Evolutionary conservation across 208 protist species (phyloP).

Genomic region (Crithidia expoeki): DNA sequence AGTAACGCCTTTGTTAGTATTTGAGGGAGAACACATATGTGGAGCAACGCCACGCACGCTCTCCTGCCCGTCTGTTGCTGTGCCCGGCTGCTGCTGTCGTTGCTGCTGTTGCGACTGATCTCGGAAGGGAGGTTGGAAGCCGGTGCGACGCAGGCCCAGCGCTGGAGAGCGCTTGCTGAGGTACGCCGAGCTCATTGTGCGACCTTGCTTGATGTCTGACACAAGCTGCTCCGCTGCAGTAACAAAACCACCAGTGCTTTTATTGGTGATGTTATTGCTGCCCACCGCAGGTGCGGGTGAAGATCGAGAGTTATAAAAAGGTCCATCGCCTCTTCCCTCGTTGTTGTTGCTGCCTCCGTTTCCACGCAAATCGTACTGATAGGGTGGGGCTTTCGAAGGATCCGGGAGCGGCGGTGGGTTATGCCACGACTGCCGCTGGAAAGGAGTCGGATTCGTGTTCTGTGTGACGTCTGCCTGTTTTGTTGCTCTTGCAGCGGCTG

Average conservation of each 20-base stretch:
- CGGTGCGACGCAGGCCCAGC: constrained; percentile 61
- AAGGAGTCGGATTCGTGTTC: neutral
- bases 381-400: constrained; percentile 25
- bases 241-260: constrained; percentile 52
- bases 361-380: constrained; percentile 14
- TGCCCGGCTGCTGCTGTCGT: too few species aligned
- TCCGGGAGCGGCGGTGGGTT: constrained; percentile 7
- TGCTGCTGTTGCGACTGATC: constrained; percentile 38
- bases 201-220: constrained; percentile 45
- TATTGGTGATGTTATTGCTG: neutral
- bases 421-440: constrained; percentile 3
- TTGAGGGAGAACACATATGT: too few species aligned
- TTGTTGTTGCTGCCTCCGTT: neutral
- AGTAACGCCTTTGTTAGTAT: too few species aligned
- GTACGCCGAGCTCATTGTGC: constrained; percentile 40
- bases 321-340: neutral
- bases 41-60: neutral
- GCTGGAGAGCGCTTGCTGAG: constrained; percentile 55
- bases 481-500: neutral
- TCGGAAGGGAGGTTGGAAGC: constrained; percentile 66
- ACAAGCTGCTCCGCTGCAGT: constrained; percentile 64
- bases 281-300: neutral
- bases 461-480: neutral
- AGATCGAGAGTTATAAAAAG: neutral
- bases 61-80: neutral